Percentiles rank a stretch among this genome's conserved stretches.
These are phyloP conservation scores for Veloporphyrellus conicus DNA, from an alignment of 1,284 basidiomycete species.

Conservation along the genomic window DNA sequence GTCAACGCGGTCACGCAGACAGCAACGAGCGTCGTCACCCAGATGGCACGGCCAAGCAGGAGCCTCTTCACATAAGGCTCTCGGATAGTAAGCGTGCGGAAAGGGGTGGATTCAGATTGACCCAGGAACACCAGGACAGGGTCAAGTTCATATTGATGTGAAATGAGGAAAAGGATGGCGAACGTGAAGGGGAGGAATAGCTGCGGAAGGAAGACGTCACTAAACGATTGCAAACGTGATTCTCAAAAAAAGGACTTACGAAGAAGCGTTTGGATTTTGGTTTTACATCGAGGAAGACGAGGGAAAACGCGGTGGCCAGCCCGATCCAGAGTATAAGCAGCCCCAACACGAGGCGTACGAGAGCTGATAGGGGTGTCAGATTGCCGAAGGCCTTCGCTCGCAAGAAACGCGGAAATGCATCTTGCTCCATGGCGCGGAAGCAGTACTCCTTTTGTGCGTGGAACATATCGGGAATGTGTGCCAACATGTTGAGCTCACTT, in stretches of 20 bases:
- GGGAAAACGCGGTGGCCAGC: conserved; percentile 82
- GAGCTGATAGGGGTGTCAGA: conserved; percentile 83
- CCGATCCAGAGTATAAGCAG: conserved; percentile 89
- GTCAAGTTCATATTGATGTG: conserved; percentile 95
- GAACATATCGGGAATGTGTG: conserved; percentile 95
- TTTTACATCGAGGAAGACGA: conserved; percentile 89
- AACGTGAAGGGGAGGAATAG: conserved; percentile 93
- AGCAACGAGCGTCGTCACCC: conserved; percentile 72
- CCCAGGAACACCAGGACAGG: conserved; percentile 83
- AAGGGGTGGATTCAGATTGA: conserved; percentile 87
- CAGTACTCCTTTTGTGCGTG: conserved; percentile 97
- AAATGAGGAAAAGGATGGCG: conserved; percentile 84
- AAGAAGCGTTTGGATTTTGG: conserved; percentile 89
- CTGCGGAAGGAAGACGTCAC: conserved; percentile 40
- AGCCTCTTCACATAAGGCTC: conserved; percentile 92
- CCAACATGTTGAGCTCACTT: conserved; percentile 71
- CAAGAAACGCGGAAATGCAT: conserved; percentile 95
- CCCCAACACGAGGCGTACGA: conserved; percentile 81
- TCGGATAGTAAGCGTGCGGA: conserved; percentile 82
- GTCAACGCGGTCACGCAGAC: conserved; percentile 73
- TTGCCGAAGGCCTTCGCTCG: conserved; percentile 97
- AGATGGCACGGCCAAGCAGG: conserved; percentile 80
- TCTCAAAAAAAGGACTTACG: conserved; percentile 55
- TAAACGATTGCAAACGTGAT: conserved; percentile 1
- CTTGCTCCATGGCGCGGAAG: conserved; percentile 94